phyloP scores from a whole-genome alignment of 1,284 basidiomycete species.

The Puccinia brachypodii region DNA sequence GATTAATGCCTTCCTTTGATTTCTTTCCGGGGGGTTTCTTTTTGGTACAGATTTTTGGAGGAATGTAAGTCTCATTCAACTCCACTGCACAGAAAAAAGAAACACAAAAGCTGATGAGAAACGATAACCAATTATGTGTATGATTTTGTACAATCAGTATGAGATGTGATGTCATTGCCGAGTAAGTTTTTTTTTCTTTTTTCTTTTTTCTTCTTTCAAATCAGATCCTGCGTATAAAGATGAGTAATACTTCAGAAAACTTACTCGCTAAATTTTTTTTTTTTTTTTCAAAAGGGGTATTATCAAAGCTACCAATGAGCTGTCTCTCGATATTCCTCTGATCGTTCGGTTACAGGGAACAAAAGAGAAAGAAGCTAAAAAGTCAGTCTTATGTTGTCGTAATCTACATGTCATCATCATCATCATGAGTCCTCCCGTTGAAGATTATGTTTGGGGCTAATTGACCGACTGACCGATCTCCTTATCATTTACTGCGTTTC shows the following conservation, averaged over 20 bases:
- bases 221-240: too few relatives aligned
- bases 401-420: neutral
- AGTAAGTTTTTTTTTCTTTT: conserved; percentile 50
- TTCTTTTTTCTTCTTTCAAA: too few relatives aligned
- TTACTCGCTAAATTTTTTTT: neutral
- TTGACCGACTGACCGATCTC: conserved; percentile 20
- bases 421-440: neutral
- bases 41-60: conserved; percentile 53
- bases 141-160: conserved; percentile 76
- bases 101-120: conserved; percentile 50
- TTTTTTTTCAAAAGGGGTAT: conserved; percentile 77
- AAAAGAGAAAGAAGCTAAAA: conserved; percentile 91
- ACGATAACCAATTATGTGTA: conserved; percentile 32
- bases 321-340: conserved; percentile 79
- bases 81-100: conserved; percentile 57
- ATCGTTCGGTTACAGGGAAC: conserved; percentile 95
- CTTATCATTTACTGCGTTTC: neutral
- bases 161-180: conserved; percentile 76
- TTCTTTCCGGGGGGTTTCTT: neutral
- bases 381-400: conserved; percentile 63
- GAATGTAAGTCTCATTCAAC: conserved; percentile 53
- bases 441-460: conserved; percentile 16
- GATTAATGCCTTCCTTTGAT: neutral
- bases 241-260: neutral
- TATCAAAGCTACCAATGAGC: conserved; percentile 93